Percentiles rank a stretch among this genome's conserved stretches.
These are phyloP conservation scores for Solanum corneliomulleri DNA, from an alignment of 257 asterid species.

Conservation along the genomic window DNA sequence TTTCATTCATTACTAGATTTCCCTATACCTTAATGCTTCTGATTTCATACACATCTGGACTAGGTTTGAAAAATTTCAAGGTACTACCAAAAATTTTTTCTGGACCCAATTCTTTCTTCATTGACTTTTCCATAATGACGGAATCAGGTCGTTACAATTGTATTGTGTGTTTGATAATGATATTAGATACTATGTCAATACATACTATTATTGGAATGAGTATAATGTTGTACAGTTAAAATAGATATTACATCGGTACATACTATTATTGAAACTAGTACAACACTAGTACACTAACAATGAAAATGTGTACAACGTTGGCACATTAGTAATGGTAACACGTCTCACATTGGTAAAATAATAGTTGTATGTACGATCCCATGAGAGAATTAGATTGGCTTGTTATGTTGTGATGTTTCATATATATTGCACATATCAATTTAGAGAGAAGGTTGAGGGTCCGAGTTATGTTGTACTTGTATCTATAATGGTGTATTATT, in stretches of 20 bases:
- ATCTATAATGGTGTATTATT: background rate
- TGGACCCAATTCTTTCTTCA: no score
- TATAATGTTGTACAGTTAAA: background rate
- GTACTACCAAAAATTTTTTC: no score
- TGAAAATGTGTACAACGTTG: background rate
- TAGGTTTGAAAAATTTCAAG: no score
- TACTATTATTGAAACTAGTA: background rate
- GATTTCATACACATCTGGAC: no score
- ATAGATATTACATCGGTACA: background rate
- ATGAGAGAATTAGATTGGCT: background rate
- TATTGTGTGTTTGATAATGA: background rate
- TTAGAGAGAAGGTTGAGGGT: background rate
- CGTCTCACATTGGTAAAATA: background rate
- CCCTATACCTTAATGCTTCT: no score
- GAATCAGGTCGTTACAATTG: no score
- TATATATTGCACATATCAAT: no score
- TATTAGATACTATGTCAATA: background rate
- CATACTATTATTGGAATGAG: background rate
- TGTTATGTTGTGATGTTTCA: background rate
- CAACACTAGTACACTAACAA: background rate
- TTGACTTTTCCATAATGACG: no score
- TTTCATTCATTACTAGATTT: no score
- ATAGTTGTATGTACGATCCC: background rate
- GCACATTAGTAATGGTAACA: background rate
- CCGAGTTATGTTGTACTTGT: background rate